These are phyloP conservation scores for Picochlorum costavermella DNA, from an alignment of 139 green algal genomes.

Conservation along the genomic window DNA sequence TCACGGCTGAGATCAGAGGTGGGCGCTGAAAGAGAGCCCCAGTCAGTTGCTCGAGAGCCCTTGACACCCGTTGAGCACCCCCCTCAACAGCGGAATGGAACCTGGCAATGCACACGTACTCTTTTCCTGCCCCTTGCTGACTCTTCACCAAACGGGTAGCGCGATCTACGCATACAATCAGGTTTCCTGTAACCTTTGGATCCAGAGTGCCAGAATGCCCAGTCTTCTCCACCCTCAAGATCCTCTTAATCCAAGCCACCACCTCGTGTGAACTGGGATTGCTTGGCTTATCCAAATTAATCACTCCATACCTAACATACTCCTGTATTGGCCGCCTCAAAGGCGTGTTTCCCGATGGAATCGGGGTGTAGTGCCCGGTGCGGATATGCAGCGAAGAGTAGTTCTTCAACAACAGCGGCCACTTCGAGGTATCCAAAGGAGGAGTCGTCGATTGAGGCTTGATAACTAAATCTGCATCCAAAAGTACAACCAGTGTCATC, in stretches of 20 bases:
- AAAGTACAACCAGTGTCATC: no score
- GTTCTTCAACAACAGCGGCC: constrained; percentile 96
- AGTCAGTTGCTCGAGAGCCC: constrained; percentile 56
- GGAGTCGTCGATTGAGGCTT: constrained; percentile 34
- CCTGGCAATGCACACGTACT: constrained; percentile 91
- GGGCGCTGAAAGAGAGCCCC: constrained; percentile 90
- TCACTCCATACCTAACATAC: constrained; percentile 91
- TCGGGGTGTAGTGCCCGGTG: constrained; percentile 97
- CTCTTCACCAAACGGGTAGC: constrained; percentile 97
- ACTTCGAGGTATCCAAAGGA: constrained; percentile 85
- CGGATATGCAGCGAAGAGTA: constrained; percentile 90
- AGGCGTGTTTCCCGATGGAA: constrained; percentile 83
- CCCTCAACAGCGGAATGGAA: constrained; percentile 68
- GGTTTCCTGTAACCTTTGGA: constrained; percentile 86
- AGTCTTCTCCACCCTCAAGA: constrained; percentile 97
- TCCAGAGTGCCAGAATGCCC: constrained; percentile 95
- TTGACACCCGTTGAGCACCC: constrained; percentile 53
- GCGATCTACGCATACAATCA: constrained; percentile 97
- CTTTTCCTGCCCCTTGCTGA: constrained; percentile 96
- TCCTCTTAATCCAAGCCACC: constrained; percentile 93
- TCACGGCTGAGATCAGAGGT: constrained; percentile 96
- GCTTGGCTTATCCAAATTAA: constrained; percentile 97
- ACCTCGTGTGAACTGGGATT: constrained; percentile 96
- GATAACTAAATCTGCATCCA: constrained; percentile 18
- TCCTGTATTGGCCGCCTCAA: constrained; percentile 83